Evolutionary conservation across 169 alveolate species (phyloP).

Genomic region (Pseudocohnilembus persalinus): DNA sequence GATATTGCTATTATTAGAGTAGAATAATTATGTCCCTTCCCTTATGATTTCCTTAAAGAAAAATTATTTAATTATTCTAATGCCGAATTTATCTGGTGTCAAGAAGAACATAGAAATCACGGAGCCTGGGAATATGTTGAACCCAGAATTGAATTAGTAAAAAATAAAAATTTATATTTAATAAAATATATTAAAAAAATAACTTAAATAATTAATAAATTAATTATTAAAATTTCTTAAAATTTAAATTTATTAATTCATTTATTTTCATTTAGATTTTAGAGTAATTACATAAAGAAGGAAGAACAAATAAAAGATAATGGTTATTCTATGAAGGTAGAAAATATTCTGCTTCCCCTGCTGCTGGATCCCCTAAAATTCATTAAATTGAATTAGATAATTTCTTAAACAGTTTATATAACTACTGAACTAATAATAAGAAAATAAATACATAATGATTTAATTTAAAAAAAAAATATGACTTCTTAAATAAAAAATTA

Average conservation of each 20-base stretch:
- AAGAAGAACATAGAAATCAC: conserved; percentile 57
- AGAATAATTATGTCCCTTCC: conserved; percentile 93
- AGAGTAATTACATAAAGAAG: conserved; percentile 23
- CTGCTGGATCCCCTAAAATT: conserved; percentile 39
- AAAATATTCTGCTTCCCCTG: conserved; percentile 43
- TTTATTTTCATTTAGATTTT: not conserved
- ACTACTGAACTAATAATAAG: not conserved
- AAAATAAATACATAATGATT: too few species aligned
- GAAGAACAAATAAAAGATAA: not conserved
- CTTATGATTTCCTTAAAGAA: conserved; percentile 58
- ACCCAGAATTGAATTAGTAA: conserved; percentile 46
- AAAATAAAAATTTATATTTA: not conserved
- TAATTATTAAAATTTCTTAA: too few species aligned
- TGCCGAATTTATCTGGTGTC: conserved; percentile 48
- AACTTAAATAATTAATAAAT: not conserved
- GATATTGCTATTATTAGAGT: conserved; percentile 83
- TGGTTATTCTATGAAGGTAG: conserved; percentile 35
- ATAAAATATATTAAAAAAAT: too few species aligned
- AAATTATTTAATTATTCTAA: conserved; percentile 36
- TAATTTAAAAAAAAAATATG: too few species aligned
- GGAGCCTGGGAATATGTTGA: conserved; percentile 56
- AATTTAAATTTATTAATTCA: too few species aligned
- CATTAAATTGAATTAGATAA: conserved; percentile 37
- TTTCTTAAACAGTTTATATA: conserved; percentile 11
- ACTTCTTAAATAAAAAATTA: not conserved